These are phyloP conservation scores for Plasmodium berghei DNA, from an alignment of 169 alveolate species.

Conservation along the genomic window DNA sequence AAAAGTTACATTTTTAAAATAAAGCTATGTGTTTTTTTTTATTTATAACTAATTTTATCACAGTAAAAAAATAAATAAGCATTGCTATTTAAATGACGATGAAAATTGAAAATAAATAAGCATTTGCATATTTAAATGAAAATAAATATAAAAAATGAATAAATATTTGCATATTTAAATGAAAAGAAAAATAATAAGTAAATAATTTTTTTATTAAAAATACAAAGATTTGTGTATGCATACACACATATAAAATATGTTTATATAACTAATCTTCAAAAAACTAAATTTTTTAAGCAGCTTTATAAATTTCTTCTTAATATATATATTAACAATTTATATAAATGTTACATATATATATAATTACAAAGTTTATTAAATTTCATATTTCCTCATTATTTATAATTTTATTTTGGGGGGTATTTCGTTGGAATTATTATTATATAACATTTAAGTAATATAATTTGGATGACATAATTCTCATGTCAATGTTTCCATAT, in stretches of 20 bases:
- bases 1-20: conserved; percentile 8
- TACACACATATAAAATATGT: not conserved
- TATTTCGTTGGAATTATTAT: too few species aligned
- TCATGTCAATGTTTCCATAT: too few species aligned
- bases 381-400: not conserved
- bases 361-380: not conserved
- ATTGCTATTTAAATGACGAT: too few species aligned
- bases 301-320: not conserved
- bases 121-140: not conserved
- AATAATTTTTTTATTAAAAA: too few species aligned
- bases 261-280: not conserved
- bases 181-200: conserved; percentile 1
- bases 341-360: not conserved
- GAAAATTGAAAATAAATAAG: conserved; percentile 12
- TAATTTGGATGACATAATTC: too few species aligned
- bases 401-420: not conserved
- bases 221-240: not conserved
- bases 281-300: not conserved
- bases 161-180: not conserved
- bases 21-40: conserved; percentile 12
- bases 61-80: conserved; percentile 13
- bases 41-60: conserved; percentile 36
- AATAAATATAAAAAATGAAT: conserved; percentile 18
- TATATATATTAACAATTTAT: not conserved
- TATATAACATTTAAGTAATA: too few species aligned